phyloP scores from a whole-genome alignment of 2,329 filamentous ascomycete genomes.

The Penicillium sp. region DNA sequence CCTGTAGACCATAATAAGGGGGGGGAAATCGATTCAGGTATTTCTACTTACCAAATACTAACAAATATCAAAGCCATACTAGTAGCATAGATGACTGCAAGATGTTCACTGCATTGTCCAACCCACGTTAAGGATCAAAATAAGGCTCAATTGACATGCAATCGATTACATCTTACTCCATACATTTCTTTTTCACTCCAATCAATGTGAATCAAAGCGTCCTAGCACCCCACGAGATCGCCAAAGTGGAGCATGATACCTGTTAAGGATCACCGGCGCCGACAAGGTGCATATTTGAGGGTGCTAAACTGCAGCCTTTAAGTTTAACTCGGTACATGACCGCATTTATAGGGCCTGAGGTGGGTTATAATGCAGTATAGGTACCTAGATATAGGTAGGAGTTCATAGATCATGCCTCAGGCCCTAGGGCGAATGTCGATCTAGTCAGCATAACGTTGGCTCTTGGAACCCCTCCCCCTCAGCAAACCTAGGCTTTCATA shows the following conservation, averaged over 20 bases:
- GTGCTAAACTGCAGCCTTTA: background rate
- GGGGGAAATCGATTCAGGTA: too few species aligned
- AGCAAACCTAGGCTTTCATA: background rate
- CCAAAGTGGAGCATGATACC: conserved; percentile 2
- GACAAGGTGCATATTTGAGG: background rate
- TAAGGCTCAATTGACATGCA: background rate
- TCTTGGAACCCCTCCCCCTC: background rate
- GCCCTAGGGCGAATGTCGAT: background rate
- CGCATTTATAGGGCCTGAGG: too few species aligned
- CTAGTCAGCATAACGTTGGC: background rate
- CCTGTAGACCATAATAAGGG: too few species aligned
- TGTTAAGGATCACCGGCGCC: background rate
- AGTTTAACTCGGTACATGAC: too few species aligned
- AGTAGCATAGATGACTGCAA: too few species aligned
- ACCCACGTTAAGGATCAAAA: background rate
- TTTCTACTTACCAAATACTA: too few species aligned
- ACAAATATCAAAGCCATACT: background rate
- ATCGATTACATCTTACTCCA: background rate
- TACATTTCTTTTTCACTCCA: background rate
- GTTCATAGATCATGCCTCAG: background rate
- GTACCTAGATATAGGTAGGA: background rate
- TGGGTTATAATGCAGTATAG: too few species aligned
- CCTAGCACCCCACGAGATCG: conserved; percentile 7
- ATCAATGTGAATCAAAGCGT: background rate
- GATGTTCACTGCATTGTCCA: background rate